Conservation (phyloP, 73 alveolate genomes). For the Paramecium octaurelia region DNA sequence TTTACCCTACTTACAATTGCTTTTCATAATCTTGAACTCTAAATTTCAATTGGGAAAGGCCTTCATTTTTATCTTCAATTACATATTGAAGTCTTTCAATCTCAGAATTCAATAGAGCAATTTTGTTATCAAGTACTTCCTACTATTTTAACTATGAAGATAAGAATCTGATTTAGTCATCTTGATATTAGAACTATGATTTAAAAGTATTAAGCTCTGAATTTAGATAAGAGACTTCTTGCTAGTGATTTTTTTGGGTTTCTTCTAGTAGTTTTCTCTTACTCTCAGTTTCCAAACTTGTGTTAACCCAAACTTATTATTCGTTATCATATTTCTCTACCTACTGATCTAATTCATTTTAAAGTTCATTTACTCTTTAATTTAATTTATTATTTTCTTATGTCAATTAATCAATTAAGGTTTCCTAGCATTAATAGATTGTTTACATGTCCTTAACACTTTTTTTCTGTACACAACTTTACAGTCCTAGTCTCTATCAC, state of each 20-base stretch:
- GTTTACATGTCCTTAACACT: neutral
- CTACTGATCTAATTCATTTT: neutral
- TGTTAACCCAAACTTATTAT: neutral
- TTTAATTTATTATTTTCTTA: neutral
- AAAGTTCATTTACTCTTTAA: neutral
- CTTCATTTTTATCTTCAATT: neutral
- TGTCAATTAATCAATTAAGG: neutral
- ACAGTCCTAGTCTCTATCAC: conserved; percentile 15
- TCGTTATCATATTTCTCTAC: neutral
- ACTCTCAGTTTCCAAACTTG: neutral
- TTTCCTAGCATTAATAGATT: neutral
- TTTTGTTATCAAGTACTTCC: neutral
- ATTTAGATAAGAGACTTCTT: neutral
- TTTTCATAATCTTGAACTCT: neutral
- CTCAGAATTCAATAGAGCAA: neutral
- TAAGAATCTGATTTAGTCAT: neutral
- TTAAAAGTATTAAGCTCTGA: neutral
- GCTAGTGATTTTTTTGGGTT: neutral
- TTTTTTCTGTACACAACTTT: neutral
- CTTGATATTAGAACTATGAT: neutral
- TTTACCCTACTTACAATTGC: neutral
- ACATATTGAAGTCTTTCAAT: neutral
- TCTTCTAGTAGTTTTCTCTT: neutral
- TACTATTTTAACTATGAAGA: neutral
- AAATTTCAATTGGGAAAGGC: neutral